Evolutionary conservation across 768 basidiomycete genomes (phyloP), one percentile per base, ranked within the genome.

Genomic region (Terana coerulea): DNA sequence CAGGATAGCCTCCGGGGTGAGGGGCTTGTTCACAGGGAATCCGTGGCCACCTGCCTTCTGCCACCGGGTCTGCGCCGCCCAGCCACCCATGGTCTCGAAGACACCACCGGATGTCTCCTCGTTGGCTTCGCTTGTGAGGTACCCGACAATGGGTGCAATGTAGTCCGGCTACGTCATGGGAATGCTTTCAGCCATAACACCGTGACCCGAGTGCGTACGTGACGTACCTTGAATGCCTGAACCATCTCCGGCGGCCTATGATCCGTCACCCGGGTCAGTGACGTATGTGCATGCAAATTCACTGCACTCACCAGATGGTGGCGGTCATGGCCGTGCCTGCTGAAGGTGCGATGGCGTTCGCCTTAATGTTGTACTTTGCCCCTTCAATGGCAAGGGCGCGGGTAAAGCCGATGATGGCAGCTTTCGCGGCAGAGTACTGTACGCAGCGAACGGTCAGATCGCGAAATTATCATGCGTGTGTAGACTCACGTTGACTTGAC

Each of bases 41-140:
- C 88, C 86, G 62, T 86, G 72, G 9, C 95, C 97, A 1, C 86
- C 88, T 8, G 91, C 75, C 12, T 92, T 83, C 67, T 98, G 89
- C 95, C 95, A 99, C 51, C 95, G 78, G 28, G 89, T 86, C 67
- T 94, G 83, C 1, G 91, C 91, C 3, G 88, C 87, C 90, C 93
- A 98, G 0, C 95, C 97, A 21, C 89, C 94, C 12, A 78, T 78
- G 34, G 93, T 79, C 67, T 98, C 95, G 66, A 95, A 95, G 44
- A 99, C 64, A 5, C 74, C 71, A 7, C 90, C 89, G 11, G 85
- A 80, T 7, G 82, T 84, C 31, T 83, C 78, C 15, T 76, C 74
- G 59, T 95, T 95, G 49, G 84, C 87, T 68, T 84, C 80, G 63
- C 90, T 92, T 3, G 80, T 84, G 28, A 99, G 77, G 65, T 87